Evolutionary conservation across 2,329 filamentous ascomycete species (phyloP).

Genomic region (Fusarium pseudoanthophilum): DNA sequence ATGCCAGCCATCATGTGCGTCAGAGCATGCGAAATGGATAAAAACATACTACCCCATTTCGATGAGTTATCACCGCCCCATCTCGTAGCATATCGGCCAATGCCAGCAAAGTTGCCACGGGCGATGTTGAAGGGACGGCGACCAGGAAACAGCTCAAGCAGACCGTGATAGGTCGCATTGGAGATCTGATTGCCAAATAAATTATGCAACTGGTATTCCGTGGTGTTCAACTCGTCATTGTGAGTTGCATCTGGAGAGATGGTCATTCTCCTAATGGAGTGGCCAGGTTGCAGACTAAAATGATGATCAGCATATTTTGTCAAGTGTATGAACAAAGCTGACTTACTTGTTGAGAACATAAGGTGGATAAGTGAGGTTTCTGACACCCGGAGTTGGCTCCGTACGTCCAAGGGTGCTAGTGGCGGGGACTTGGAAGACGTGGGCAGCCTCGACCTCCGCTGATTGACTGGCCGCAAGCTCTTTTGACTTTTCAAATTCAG

Average conservation of each 20-base stretch:
- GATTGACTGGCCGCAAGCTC: not conserved
- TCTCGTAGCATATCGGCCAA: slow-evolving; percentile 8
- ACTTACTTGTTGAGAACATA: slow-evolving; percentile 3
- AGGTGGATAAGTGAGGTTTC: not conserved
- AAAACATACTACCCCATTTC: slow-evolving; percentile 14
- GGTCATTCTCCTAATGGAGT: not conserved
- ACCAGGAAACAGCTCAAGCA: slow-evolving; percentile 1
- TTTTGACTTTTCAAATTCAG: not conserved
- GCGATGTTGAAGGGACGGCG: slow-evolving; percentile 14
- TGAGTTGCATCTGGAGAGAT: slow-evolving; percentile 1
- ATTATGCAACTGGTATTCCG: not conserved
- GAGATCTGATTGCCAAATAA: not conserved
- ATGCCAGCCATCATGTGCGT: not conserved
- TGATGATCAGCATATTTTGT: not conserved
- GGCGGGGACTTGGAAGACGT: not conserved
- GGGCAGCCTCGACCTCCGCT: not conserved
- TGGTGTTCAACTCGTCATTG: not conserved
- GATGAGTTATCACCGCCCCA: slow-evolving; percentile 17
- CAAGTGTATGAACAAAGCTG: rapidly evolving
- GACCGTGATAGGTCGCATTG: not conserved
- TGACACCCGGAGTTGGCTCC: not conserved
- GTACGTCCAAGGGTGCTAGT: not conserved
- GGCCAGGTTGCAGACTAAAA: not conserved
- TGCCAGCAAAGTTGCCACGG: slow-evolving; percentile 16
- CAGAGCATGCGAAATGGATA: slow-evolving; percentile 4